Evolutionary conservation across 345 rosid species (phyloP), one percentile per base, ranked within the genome.

Genomic region (Litchi chinensis): DNA sequence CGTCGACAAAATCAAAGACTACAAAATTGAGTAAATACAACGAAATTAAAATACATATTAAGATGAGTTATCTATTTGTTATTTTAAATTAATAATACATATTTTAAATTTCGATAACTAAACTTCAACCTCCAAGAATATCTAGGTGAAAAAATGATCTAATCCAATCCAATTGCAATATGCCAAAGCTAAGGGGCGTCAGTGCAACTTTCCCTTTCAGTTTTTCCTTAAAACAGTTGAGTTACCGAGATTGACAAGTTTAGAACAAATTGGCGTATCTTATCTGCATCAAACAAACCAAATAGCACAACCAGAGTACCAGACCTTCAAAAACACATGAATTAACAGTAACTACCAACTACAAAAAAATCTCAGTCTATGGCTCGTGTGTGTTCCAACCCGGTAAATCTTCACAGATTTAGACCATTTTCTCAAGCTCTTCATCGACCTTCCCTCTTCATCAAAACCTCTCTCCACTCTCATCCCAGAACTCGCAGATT

Each of bases 321-420:
- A 7, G 52, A 11, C 12, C 8, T 46, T 3, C 52, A 46, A 60
- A 60, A 60, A 19, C 24, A 60, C 65, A 8, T 7, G 28, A 60
- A 60, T 60, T 60, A 60, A 22, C 65, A 21, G 28, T 60, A 21
- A 60, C 65, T 18, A 59, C 26, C 0, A 7, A 59, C 65, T 7
- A 21, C 10, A 60, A 60, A 60, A 3, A 28, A 16, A 71, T 44
- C 10, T 21, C 41, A 5, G 6, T 67, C 80, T 37, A 78, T 85
- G 89, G 86, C 88, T 52, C 85, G 85, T 18, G 81, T 86, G 65
- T 85, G 75, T 71, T 78, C 89, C 44, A 86, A 70, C 26, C 83
- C 91, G 2, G 81, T 87, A 0, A 43, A 56, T 43, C 80, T 91
- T 68, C 89, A 82, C 46, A 80, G 85, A 79, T 73, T 87, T 79